Percentiles rank a stretch among this genome's conserved stretches.
Evolutionary conservation across 2,329 filamentous ascomycete genomes (phyloP).

Genomic region (Hypoxylon sp.): DNA sequence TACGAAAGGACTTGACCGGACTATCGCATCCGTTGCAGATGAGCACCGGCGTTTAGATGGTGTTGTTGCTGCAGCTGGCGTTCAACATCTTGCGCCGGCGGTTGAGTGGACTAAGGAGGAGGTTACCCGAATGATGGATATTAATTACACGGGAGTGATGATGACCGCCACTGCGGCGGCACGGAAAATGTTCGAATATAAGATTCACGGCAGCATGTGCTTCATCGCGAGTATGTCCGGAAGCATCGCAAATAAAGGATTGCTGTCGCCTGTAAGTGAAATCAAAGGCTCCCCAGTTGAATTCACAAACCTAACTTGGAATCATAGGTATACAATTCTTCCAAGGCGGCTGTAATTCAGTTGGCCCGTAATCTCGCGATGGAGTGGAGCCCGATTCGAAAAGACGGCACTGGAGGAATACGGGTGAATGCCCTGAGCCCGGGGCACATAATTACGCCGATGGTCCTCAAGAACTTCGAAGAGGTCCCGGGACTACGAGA

Average conservation of each 20-base stretch:
- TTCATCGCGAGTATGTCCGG: slow-evolving; percentile 72
- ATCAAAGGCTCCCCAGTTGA: background rate
- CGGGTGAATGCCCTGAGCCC: slow-evolving; percentile 79
- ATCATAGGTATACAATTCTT: slow-evolving; percentile 72
- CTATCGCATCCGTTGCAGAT: slow-evolving; percentile 72
- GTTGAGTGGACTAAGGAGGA: slow-evolving; percentile 74
- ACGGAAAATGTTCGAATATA: slow-evolving; percentile 70
- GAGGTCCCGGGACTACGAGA: slow-evolving; percentile 72
- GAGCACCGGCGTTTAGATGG: slow-evolving; percentile 75
- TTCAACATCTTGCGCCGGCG: slow-evolving; percentile 77
- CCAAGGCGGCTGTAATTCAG: slow-evolving; percentile 76
- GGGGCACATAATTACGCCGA: slow-evolving; percentile 77
- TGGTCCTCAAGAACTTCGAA: slow-evolving; percentile 80
- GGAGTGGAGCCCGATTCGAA: slow-evolving; percentile 69
- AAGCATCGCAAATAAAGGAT: slow-evolving; percentile 69
- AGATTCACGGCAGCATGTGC: slow-evolving; percentile 68
- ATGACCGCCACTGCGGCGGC: slow-evolving; percentile 81
- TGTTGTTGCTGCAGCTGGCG: slow-evolving; percentile 77
- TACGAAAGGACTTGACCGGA: slow-evolving; percentile 69
- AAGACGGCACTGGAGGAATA: slow-evolving; percentile 67
- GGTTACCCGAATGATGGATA: slow-evolving; percentile 72
- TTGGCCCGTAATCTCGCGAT: slow-evolving; percentile 73
- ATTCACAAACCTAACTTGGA: slow-evolving; percentile 1
- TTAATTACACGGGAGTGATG: slow-evolving; percentile 61
- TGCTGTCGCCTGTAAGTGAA: slow-evolving; percentile 67